A percentile compares a stretch with the other conserved stretches of the same genome.
These are phyloP conservation scores for Monosporascus sp. DNA, from an alignment of 2,329 filamentous ascomycete genomes.

Conservation along the genomic window DNA sequence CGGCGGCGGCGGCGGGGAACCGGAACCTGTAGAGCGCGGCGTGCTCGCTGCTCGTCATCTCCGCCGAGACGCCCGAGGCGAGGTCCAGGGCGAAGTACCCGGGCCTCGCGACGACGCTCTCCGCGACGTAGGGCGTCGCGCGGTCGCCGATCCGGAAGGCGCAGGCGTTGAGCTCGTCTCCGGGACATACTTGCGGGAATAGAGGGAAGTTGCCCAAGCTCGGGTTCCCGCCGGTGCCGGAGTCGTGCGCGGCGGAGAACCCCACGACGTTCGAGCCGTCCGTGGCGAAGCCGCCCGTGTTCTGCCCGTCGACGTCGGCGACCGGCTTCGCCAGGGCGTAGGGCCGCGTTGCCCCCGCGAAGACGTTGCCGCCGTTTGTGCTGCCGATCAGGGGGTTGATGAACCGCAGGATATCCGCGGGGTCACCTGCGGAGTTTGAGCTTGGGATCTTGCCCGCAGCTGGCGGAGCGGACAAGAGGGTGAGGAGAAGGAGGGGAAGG, in stretches of 20 bases:
- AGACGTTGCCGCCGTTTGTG: constrained; percentile 51
- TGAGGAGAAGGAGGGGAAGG: not conserved
- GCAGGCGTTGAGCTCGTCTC: constrained; percentile 50
- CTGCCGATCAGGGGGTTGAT: constrained; percentile 49
- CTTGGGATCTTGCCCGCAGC: not conserved
- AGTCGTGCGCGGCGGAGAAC: constrained; percentile 43
- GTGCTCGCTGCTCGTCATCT: constrained; percentile 56
- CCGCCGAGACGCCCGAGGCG: constrained; percentile 44
- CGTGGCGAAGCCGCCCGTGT: constrained; percentile 39
- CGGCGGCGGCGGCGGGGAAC: constrained; percentile 36
- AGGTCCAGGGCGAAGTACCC: constrained; percentile 56
- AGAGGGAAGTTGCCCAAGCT: constrained; percentile 42
- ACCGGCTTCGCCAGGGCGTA: constrained; percentile 53
- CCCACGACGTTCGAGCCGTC: constrained; percentile 44
- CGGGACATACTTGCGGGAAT: constrained; percentile 36
- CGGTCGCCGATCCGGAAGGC: constrained; percentile 45
- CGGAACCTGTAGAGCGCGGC: constrained; percentile 57
- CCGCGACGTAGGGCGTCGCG: constrained; percentile 30
- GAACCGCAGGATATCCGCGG: constrained; percentile 20
- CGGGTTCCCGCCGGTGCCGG: constrained; percentile 38
- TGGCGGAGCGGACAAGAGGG: not conserved
- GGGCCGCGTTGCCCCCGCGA: constrained; percentile 49
- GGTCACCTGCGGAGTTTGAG: not conserved
- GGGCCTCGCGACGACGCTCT: constrained; percentile 41
- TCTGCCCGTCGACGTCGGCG: constrained; percentile 43